Conservation (phyloP, 768 basidiomycete species). For the Trametes cinnabarina region DNA sequence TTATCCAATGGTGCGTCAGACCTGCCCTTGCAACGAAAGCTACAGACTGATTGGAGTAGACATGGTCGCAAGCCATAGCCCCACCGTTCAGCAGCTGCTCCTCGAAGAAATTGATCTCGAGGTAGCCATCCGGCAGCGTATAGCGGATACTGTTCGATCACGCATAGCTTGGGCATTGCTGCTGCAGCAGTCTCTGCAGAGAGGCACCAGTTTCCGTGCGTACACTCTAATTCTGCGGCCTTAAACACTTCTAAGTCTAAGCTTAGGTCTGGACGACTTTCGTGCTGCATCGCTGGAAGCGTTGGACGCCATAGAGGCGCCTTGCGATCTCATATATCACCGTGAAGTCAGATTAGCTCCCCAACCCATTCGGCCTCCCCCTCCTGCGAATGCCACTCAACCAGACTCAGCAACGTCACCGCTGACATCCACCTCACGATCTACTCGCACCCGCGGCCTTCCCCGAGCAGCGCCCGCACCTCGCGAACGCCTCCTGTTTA, state of each 20-base stretch:
- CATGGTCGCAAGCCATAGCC: not conserved
- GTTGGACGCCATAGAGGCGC: conserved; percentile 39
- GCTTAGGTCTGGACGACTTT: conserved; percentile 26
- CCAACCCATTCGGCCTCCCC: not conserved
- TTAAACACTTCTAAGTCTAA: not conserved
- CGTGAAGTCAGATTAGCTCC: conserved; percentile 23
- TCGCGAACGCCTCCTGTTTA: conserved; percentile 39
- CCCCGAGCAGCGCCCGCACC: conserved; percentile 17
- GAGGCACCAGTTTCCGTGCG: conserved; percentile 2
- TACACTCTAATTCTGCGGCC: not conserved
- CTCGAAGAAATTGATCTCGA: conserved; percentile 45
- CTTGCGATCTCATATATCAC: conserved; percentile 39
- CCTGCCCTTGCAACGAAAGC: not conserved
- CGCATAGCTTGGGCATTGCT: conserved; percentile 46
- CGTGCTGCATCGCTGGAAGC: conserved; percentile 43
- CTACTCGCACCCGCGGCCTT: conserved; percentile 22
- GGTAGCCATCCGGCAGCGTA: conserved; percentile 40
- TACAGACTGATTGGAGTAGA: not conserved
- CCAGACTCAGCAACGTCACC: not conserved
- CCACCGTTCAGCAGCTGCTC: conserved; percentile 23
- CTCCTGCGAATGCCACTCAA: not conserved
- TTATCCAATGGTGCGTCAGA: not conserved
- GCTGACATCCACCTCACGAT: conserved; percentile 4
- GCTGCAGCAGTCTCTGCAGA: conserved; percentile 37
- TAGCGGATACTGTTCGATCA: conserved; percentile 42